Percentiles rank a stretch among this genome's conserved stretches.
phyloP scores from a whole-genome alignment of 192 early-diverging fungal species.

The Coemansia sp. region DNA sequence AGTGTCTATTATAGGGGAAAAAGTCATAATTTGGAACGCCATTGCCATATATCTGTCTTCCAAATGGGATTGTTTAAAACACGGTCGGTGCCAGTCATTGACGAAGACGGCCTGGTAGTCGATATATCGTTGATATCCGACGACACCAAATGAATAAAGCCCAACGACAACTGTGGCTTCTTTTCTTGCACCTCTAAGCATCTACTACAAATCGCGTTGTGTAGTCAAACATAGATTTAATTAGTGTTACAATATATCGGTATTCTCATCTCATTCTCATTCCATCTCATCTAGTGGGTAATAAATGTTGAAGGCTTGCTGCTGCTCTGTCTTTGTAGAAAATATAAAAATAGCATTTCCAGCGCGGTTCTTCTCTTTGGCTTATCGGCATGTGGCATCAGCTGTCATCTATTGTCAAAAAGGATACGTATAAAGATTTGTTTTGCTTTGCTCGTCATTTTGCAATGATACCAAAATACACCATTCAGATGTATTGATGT shows the following conservation, averaged over 20 bases:
- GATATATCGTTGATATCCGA: not conserved
- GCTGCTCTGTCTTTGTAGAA: not conserved
- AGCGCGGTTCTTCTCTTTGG: not conserved
- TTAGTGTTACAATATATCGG: not conserved
- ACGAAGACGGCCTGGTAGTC: conserved; percentile 8
- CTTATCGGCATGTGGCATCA: not conserved
- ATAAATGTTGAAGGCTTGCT: not conserved
- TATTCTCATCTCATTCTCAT: too few relatives aligned
- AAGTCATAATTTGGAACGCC: not conserved
- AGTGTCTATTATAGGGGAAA: not conserved
- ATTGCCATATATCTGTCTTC: conserved; percentile 1
- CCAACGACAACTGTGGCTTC: not conserved
- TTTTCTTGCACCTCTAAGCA: not conserved
- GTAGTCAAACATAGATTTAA: not conserved
- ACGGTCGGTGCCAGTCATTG: conserved; percentile 2
- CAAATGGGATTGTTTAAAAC: conserved; percentile 10
- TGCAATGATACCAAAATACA: not conserved
- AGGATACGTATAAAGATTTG: not conserved
- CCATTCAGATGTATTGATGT: not conserved
- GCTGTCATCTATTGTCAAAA: not conserved
- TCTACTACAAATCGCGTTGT: not conserved
- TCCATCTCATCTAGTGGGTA: too few relatives aligned
- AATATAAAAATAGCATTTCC: not conserved
- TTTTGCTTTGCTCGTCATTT: not conserved
- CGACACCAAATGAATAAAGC: not conserved